Base-by-base conservation (phyloP, 2,329 filamentous ascomycete genomes). In the Sporothrix mexicana region DNA sequence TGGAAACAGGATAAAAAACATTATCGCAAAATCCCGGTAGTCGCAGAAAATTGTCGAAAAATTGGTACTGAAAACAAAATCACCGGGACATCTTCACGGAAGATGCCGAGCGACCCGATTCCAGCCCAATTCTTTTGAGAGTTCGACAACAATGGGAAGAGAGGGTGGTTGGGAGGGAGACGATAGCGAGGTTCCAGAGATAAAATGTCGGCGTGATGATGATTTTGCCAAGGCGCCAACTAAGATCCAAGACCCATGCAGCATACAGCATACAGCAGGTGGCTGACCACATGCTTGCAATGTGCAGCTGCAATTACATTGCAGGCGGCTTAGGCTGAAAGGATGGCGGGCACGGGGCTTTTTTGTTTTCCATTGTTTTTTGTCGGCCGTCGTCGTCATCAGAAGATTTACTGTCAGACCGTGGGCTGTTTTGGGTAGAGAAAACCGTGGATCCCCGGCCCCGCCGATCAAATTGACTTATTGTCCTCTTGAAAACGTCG, bases 181-280 rank as follows among this genome's bases (percentile, higher is more conserved):
- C 36, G 53, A 47, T 10, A 36, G 13, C 55, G 55, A 64, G 61
- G 13, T 66, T 45, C 20, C 41, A 43, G 20, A 49, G 20, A 70
- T 36, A 36, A 36, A 36, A 36, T 47, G 51, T 41, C 20, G 41
- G 45, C 23, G 47, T 41, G 47, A 5, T 17, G 10, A 45, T 66
- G 43, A 23, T 25, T 9, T 64, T 10, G 68, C 68, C 68, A 70
- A 70, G 68, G 41, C 68, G 53, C 68, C 20, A 70, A 12, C 36
- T 13, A 45, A 68, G 25, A 47, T n/a, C 30, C 30, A 36, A 47
- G 45, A 47, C 15, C 41, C 61, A 13, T 47, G 41, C 41, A 47
- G 41, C n/a, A 51, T 23, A 36, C 41, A 47, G 41, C n/a, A 51
- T 23, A 36, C n/a, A 55, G 51, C 51, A 23, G n/a, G 3, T 9